These are phyloP conservation scores for Plantago coronopus DNA, from an alignment of 305 asterid species.

Conservation along the genomic window DNA sequence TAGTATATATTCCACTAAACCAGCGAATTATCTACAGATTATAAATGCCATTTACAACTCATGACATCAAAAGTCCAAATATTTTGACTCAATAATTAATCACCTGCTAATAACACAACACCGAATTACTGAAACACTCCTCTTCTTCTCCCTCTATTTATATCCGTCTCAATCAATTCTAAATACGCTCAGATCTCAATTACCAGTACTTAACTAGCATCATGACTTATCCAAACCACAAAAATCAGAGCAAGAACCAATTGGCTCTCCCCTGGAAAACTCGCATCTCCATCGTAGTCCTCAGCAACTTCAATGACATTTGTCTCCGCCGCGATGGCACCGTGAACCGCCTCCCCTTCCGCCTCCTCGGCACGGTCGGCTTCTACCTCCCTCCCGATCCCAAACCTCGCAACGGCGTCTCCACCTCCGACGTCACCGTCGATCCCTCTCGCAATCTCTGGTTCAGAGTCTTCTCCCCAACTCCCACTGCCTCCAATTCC, in stretches of 20 bases:
- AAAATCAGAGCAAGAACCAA: constrained; percentile 8
- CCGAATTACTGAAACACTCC: too few relatives aligned
- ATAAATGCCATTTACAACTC: too few relatives aligned
- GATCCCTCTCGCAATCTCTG: constrained; percentile 66
- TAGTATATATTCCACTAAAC: too few relatives aligned
- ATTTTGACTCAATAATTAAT: too few relatives aligned
- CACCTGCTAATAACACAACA: too few relatives aligned
- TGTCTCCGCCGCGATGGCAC: constrained; percentile 58
- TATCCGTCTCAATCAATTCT: too few relatives aligned
- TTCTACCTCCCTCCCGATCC: constrained; percentile 33
- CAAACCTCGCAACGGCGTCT: constrained; percentile 50
- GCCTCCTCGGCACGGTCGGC: constrained; percentile 21
- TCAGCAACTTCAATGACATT: constrained; percentile 33
- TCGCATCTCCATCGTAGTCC: constrained; percentile 34
- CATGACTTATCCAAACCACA: too few relatives aligned
- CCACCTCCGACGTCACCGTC: constrained; percentile 46
- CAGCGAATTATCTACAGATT: too few relatives aligned
- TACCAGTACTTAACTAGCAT: background rate
- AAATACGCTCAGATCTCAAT: too few relatives aligned
- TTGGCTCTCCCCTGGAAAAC: constrained; percentile 50
- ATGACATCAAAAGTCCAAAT: too few relatives aligned
- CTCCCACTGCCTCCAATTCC: constrained; percentile 3
- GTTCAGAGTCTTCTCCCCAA: constrained; percentile 67
- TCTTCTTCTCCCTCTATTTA: too few relatives aligned
- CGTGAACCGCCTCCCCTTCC: constrained; percentile 53